phyloP scores from a whole-genome alignment of 2,329 filamentous ascomycete species.

The Colletotrichum abscissum region DNA sequence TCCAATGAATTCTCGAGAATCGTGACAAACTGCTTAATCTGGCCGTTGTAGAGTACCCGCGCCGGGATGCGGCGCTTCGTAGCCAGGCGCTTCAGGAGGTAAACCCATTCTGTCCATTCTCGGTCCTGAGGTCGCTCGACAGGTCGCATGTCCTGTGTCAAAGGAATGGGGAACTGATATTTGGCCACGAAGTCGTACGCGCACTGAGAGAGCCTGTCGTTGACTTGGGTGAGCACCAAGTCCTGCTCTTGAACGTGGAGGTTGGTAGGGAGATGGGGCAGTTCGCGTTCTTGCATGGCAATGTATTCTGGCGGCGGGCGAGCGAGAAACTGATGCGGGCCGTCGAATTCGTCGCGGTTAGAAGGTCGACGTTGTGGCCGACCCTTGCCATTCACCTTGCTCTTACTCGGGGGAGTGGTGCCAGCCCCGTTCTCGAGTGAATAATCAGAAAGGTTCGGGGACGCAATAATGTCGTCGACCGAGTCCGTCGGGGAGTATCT shows the following conservation, averaged over 20 bases:
- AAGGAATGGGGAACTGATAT: conserved; percentile 89
- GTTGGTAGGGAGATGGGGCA: conserved; percentile 85
- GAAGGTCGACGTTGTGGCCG: conserved; percentile 76
- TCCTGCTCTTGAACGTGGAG: conserved; percentile 88
- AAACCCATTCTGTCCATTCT: conserved; percentile 94
- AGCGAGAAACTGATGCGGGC: conserved; percentile 84
- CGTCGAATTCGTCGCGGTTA: conserved; percentile 90
- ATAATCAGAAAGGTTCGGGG: conserved; percentile 70
- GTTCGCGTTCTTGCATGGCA: conserved; percentile 81
- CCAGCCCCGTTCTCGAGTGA: conserved; percentile 63
- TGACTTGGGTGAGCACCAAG: conserved; percentile 81
- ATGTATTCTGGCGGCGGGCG: conserved; percentile 77
- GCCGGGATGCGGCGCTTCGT: conserved; percentile 89
- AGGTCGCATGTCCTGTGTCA: conserved; percentile 84
- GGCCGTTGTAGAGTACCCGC: conserved; percentile 85
- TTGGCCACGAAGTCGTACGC: conserved; percentile 92
- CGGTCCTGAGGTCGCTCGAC: conserved; percentile 80
- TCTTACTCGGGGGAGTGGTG: conserved; percentile 53
- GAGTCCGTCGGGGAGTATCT: conserved; percentile 69
- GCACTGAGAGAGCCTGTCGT: conserved; percentile 85
- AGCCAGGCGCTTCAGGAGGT: conserved; percentile 84
- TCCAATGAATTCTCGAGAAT: conserved; percentile 89
- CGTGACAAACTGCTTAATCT: conserved; percentile 92
- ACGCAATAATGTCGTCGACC: conserved; percentile 68
- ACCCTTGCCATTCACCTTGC: conserved; percentile 59